These are phyloP conservation scores for Samsoniella hepiali DNA, from an alignment of 2,329 filamentous ascomycete genomes.

Conservation along the genomic window DNA sequence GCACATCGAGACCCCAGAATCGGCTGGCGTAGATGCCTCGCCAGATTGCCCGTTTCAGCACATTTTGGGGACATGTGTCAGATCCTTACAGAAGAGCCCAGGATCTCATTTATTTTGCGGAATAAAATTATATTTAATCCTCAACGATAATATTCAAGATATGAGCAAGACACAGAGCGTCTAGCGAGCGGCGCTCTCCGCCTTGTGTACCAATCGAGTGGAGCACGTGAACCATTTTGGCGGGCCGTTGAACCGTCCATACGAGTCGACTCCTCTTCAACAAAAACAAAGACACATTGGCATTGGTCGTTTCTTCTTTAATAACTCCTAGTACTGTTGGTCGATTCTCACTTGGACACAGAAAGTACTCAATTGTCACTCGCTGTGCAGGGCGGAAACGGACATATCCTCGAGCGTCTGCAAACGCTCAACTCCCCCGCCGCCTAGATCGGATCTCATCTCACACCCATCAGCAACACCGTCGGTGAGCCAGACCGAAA, in stretches of 20 bases:
- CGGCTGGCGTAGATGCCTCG: too few relatives aligned
- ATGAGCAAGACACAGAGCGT: not conserved
- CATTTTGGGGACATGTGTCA: too few relatives aligned
- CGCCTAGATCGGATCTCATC: conserved; percentile 3
- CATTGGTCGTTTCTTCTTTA: too few relatives aligned
- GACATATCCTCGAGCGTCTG: not conserved
- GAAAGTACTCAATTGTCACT: too few relatives aligned
- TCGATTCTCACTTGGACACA: not conserved
- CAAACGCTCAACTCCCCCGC: conserved; percentile 9
- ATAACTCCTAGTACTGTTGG: not conserved
- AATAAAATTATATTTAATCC: too few relatives aligned
- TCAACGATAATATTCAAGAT: too few relatives aligned
- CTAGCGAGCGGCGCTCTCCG: conserved; percentile 6
- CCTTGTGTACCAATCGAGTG: conserved; percentile 7
- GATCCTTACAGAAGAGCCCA: too few relatives aligned
- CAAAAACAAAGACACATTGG: not conserved
- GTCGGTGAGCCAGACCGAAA: conserved; percentile 17
- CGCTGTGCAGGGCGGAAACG: not conserved
- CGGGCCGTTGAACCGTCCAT: conserved; percentile 10
- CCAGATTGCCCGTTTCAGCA: too few relatives aligned
- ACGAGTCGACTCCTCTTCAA: not conserved
- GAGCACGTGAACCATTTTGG: conserved; percentile 15
- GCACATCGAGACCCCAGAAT: too few relatives aligned
- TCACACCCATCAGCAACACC: not conserved
- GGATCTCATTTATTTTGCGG: too few relatives aligned